Conservation (phyloP, 768 basidiomycete species). For the Crepidotus variabilis region DNA sequence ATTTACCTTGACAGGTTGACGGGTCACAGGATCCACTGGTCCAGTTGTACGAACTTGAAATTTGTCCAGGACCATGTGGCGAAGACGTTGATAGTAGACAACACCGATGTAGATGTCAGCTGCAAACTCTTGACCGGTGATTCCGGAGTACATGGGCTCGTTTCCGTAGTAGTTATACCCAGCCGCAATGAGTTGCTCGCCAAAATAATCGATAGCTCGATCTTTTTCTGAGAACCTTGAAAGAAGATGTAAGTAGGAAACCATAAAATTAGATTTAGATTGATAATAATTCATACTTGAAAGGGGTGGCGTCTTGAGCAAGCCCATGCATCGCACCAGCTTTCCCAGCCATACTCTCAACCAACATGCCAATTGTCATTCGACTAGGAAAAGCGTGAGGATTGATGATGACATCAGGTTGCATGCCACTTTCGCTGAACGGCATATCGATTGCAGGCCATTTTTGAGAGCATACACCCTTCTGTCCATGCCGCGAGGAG, state of each 20-base stretch:
- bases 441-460: conserved; percentile 99
- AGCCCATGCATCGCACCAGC: conserved; percentile 98
- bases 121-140: conserved; percentile 97
- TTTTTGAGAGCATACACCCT: conserved; percentile 99
- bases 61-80: conserved; percentile 99
- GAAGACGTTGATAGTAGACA: conserved; percentile 96
- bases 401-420: conserved; percentile 99
- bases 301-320: conserved; percentile 97
- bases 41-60: conserved; percentile 99
- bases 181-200: conserved; percentile 86
- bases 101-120: conserved; percentile 99
- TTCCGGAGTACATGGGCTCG: conserved; percentile 99
- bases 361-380: conserved; percentile 99
- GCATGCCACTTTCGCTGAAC: conserved; percentile 97
- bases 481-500: conserved; percentile 97
- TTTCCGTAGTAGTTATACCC: conserved; percentile 99
- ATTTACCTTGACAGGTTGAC: conserved; percentile 91
- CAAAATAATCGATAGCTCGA: conserved; percentile 97
- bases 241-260: background rate
- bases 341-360: conserved; percentile 99
- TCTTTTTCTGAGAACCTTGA: conserved; percentile 91
- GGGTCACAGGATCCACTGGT: conserved; percentile 91
- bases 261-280: conserved; percentile 1
- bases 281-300: conserved; percentile 67
- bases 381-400: conserved; percentile 99